Base-by-base conservation (phyloP, 192 early-diverging fungal genomes). In the Jimgerdemannia flammicorona region DNA sequence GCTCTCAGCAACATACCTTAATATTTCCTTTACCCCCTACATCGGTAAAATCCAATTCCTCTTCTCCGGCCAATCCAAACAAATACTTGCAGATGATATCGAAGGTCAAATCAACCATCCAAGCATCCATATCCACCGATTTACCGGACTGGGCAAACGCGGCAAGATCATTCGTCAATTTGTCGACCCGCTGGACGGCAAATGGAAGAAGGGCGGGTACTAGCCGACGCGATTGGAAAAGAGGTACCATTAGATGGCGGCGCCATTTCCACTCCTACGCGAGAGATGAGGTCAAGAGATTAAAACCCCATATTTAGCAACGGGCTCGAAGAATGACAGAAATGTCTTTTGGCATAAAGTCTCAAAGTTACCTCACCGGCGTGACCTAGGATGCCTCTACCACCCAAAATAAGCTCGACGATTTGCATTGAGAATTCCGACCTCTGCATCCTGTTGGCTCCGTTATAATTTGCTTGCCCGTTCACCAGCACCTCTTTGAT, bases 51-150 rank as follows among this genome's bases (percentile, higher is more conserved):
- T 79, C 69, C 14, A 83, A 70, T 19, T 77, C 75, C 29, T 43
- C 41, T 3, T 43, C 44, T 59, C 49, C 49, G 0, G 74, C 66
- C 17, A 67, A 70, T 42, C 72, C 81, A 73, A 79, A 83, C 8
- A 83, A 68, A 75, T 79, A 83, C 70, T 72, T 76, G 40, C 78
- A 79, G 18, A 83, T 83, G 59, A 83, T 78, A 72, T 79, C 78
- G 74, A 83, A 77, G 6, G 81, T 83, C 63, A 83, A 44, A 64
- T 79, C 73, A 44, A 68, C 75, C 59, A 79, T 77, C 4, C 76
- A 18, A 3, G 59, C 70, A 66, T 83, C 81, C 2, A 83, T 40
- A 59, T 83, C 81, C 39, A 83, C 41, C 3, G 75, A 64, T 20
- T 64, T 10, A 3, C 67, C n/a, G 14, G 39, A 44, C 1, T 79